Evolutionary conservation across 2,329 filamentous ascomycete genomes (phyloP), one percentile per base, ranked within the genome.

Genomic region (Cercospora beticola): DNA sequence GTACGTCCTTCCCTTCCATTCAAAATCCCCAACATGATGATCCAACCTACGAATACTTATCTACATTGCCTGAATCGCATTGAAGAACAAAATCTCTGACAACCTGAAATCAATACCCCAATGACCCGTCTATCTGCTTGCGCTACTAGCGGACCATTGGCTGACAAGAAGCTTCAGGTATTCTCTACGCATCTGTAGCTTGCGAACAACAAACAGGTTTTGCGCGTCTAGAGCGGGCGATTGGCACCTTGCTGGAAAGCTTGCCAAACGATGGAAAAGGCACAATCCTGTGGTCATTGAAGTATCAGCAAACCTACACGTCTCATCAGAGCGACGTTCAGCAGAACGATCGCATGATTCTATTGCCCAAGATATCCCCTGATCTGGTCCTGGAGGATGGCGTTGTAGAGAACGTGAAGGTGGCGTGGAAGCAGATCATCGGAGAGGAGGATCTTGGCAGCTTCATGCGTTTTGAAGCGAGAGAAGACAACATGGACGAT

Each of bases 51-150:
- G 86, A 96, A 95, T 92, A 94, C 94, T 98, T 98, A 98, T 97
- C 94, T 97, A 98, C 94, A 97, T 98, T 98, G 93, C 92, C 94
- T 94, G 94, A 97, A 91, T 83, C 83, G 81, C 86, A 86, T 90
- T 97, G 94, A 96, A 89, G 93, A 95, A 86, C 85, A 80, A 86
- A 79, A 87, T 87, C 88, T 93, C 91, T 94, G 90, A 94, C 89
- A 92, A 90, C 83, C 93, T 97, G 93, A 96, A 88, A 82, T 82
- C 56, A 31, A 59, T n/a, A 5, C 56, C 31, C 12, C 2, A 5
- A 21, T 9, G 3, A 1, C 14, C 16, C 18, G 16, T 33, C 7
- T 12, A 12, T 16, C 31, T 43, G 21, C 23, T 12, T n/a, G 8
- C 40, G 16, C 23, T 16, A 18, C 7, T 14, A 10, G 28, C 10